A percentile compares a stretch with the other conserved stretches of the same genome.
Evolutionary conservation across 2,329 filamentous ascomycete genomes (phyloP).

Genomic region (Sclerotinia nivalis): DNA sequence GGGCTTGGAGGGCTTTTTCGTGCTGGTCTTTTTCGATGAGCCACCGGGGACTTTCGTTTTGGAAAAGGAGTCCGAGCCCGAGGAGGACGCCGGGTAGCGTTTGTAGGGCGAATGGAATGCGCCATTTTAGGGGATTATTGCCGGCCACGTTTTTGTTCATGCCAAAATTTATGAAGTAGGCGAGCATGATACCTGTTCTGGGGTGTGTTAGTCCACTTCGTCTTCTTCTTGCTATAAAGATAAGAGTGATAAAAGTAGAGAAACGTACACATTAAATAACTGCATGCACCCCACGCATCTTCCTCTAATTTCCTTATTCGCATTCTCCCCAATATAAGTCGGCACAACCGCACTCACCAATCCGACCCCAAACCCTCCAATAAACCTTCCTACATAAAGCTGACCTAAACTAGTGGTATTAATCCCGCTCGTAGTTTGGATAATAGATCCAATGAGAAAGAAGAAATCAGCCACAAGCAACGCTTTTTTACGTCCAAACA

Average conservation of each 20-base stretch:
- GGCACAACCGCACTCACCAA: slow-evolving; percentile 27
- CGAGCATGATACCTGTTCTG: slow-evolving; percentile 26
- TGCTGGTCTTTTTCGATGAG: slow-evolving; percentile 65
- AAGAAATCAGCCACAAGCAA: slow-evolving; percentile 23
- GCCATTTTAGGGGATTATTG: slow-evolving; percentile 40
- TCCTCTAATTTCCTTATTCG: slow-evolving; percentile 25
- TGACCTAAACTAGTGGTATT: slow-evolving; percentile 20
- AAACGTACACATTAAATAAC: slow-evolving; percentile 28
- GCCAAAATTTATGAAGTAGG: slow-evolving; percentile 25
- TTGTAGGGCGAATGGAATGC: slow-evolving; percentile 64
- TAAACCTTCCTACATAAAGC: slow-evolving; percentile 25
- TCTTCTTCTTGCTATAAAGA: not conserved
- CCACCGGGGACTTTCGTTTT: slow-evolving; percentile 62
- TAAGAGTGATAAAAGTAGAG: no score
- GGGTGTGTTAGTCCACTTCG: not conserved
- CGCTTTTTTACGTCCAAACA: slow-evolving; percentile 27
- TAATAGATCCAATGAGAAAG: slow-evolving; percentile 21
- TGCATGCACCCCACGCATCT: slow-evolving; percentile 27
- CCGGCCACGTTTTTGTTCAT: slow-evolving; percentile 17
- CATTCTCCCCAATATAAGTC: slow-evolving; percentile 28
- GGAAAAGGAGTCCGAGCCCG: slow-evolving; percentile 60
- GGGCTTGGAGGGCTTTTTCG: slow-evolving; percentile 58
- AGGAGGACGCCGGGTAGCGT: slow-evolving; percentile 62
- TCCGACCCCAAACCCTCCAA: slow-evolving; percentile 27
- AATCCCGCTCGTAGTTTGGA: slow-evolving; percentile 24